A percentile compares a stretch with the other conserved stretches of the same genome.
Evolutionary conservation across 2,329 filamentous ascomycete species (phyloP).

Genomic region (Gremmenia infestans): DNA sequence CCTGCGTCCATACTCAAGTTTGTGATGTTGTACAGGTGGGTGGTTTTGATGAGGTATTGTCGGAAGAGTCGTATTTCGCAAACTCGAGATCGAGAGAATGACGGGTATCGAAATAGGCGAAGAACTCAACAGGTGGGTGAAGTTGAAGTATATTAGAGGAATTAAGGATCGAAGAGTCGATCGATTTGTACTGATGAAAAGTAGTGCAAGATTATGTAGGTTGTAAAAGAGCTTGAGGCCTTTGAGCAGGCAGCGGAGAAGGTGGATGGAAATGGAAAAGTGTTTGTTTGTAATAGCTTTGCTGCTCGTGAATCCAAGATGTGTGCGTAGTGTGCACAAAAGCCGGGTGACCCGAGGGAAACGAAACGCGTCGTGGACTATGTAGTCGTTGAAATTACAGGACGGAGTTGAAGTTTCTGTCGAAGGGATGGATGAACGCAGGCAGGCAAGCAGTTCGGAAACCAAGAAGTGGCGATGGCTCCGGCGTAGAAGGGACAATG

Average conservation of each 20-base stretch:
- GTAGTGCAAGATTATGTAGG: slow-evolving; percentile 25
- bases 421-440: slow-evolving; percentile 4
- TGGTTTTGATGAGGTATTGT: slow-evolving; percentile 5
- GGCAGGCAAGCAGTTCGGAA: slow-evolving; percentile 1
- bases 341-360: slow-evolving; percentile 19
- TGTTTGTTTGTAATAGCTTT: slow-evolving; percentile 23
- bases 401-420: slow-evolving; percentile 10
- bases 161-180: slow-evolving; percentile 27
- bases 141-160: slow-evolving; percentile 26
- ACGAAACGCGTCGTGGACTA: slow-evolving; percentile 24
- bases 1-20: slow-evolving; percentile 73
- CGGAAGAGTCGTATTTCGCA: slow-evolving; percentile 4
- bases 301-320: slow-evolving; percentile 21
- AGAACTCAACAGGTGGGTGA: slow-evolving; percentile 13
- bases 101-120: slow-evolving; percentile 19
- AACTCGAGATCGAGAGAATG: slow-evolving; percentile 25
- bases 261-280: slow-evolving; percentile 14
- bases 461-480: slow-evolving; percentile 1
- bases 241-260: slow-evolving; percentile 26
- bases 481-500: slow-evolving; percentile 14
- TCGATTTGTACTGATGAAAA: slow-evolving; percentile 24
- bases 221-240: slow-evolving; percentile 26
- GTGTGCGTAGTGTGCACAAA: slow-evolving; percentile 19
- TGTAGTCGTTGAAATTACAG: slow-evolving; percentile 25
- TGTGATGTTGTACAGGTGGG: slow-evolving; percentile 25